These are phyloP conservation scores for Cyclotella choctawhatcheeana DNA, from an alignment of 108 stramenopile genomes.

Conservation along the genomic window DNA sequence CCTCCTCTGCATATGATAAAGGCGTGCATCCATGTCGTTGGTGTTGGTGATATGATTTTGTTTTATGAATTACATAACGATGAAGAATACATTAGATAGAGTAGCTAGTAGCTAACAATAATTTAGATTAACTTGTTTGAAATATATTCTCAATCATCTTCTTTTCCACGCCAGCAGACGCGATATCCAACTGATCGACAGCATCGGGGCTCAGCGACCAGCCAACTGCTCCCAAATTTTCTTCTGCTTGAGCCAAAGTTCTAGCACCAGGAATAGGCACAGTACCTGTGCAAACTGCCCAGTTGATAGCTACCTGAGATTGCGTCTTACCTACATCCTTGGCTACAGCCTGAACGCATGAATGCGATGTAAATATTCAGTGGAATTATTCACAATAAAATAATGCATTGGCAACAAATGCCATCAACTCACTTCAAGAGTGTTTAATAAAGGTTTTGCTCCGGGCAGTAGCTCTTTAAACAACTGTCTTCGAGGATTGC, in stretches of 20 bases:
- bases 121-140: conserved; percentile 70
- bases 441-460: conserved; percentile 63
- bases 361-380: no score
- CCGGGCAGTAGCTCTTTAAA: conserved; percentile 84
- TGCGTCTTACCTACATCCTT: conserved; percentile 70
- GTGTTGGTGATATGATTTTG: conserved; percentile 45
- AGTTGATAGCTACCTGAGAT: conserved; percentile 91
- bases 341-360: conserved; percentile 75
- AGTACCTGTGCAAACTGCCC: conserved; percentile 87
- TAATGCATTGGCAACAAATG: no score
- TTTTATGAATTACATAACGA: no score
- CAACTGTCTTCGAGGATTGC: conserved; percentile 74
- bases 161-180: conserved; percentile 67
- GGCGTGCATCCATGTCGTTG: conserved; percentile 80
- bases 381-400: no score
- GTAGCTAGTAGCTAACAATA: no score
- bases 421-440: no score
- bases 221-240: conserved; percentile 72
- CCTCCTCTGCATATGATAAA: conserved; percentile 59
- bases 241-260: conserved; percentile 67
- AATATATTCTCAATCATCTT: conserved; percentile 91
- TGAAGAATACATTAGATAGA: no score
- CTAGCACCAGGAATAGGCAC: conserved; percentile 87
- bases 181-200: conserved; percentile 72
- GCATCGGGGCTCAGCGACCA: conserved; percentile 62